Conservation (phyloP, 176 grass and related monocot species). For the Ampelocalamus luodianensis region DNA sequence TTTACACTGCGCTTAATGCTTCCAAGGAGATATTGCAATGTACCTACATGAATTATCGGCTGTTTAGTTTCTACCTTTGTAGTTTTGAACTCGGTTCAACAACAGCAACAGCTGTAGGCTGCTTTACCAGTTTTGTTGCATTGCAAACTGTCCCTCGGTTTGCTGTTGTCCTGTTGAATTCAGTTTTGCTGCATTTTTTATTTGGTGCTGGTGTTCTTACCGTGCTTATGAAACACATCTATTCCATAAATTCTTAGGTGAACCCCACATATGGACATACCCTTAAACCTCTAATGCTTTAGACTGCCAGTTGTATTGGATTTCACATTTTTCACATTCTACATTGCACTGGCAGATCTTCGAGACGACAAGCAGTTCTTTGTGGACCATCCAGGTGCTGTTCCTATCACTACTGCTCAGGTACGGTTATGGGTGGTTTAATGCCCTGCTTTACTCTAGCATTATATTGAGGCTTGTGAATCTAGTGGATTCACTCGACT, state of each 20-base stretch:
- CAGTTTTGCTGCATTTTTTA: constrained; percentile 5
- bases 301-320: not conserved
- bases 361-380: constrained; percentile 80
- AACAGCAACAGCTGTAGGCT: not conserved
- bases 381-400: constrained; percentile 76
- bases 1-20: not conserved
- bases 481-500: not conserved
- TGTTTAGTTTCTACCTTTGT: not conserved
- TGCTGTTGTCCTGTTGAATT: not conserved
- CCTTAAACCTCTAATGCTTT: constrained; percentile 10
- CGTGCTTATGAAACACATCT: not conserved
- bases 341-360: constrained; percentile 59
- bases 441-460: not conserved
- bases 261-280: not conserved
- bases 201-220: not conserved
- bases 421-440: constrained; percentile 38
- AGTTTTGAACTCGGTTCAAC: not conserved
- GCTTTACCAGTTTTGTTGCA: not conserved
- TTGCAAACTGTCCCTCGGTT: not conserved
- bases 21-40: not conserved
- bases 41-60: not conserved
- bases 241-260: not conserved
- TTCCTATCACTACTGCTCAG: constrained; percentile 78
- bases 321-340: constrained; percentile 37
- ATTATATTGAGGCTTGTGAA: not conserved